Base-by-base conservation (phyloP, 345 rosid species). In the Murraya koenigii region DNA sequence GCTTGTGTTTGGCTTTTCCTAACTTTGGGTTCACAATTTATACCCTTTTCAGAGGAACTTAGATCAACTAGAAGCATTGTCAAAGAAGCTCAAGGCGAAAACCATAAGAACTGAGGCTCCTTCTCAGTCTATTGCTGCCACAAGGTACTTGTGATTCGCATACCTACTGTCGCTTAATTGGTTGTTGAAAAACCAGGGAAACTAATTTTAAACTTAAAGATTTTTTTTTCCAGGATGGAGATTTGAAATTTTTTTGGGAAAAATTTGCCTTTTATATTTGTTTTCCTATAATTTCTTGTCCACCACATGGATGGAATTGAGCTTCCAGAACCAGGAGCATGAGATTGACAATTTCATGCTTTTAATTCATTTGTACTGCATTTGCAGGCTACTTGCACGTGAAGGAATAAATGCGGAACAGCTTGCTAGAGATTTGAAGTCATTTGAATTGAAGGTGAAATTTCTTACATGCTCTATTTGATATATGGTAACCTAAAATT, bases 321-420 rank as follows among this genome's bases (percentile, higher is more conserved):
- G 28, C 63, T 55, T 44, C 63, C 2, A 19, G 58, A 63, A 38
- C 14, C 3, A 19, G 25, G 28, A 61, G 17, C 28, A 25, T 39
- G 28, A 39, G 47, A 30, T 75, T 28, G 19, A 22, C 4, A 15
- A 63, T 33, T 69, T 44, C 5, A 2, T 54, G 32, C 62, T 15
- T 69, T 54, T 6, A 59, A 38, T 67, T 77, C 32, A 33, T 76
- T 28, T 83, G 20, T 33, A 30, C 36, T 77, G 36, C 8, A 75
- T 78, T 79, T 19, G 47, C 78, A 96, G 98, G 87, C 84, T 96
- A 80, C 98, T 94, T 86, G 99, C 98, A 54, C 92, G 97, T 22
- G 98, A 96, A 83, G 99, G 99, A 84, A 90, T 96, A 80, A 96
- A 96, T 75, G 98, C 98, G 0, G 99, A 96, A 81, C 99, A 96